phyloP scores from a whole-genome alignment of 495 filamentous ascomycete genomes.

The Xylaria grammica region DNA sequence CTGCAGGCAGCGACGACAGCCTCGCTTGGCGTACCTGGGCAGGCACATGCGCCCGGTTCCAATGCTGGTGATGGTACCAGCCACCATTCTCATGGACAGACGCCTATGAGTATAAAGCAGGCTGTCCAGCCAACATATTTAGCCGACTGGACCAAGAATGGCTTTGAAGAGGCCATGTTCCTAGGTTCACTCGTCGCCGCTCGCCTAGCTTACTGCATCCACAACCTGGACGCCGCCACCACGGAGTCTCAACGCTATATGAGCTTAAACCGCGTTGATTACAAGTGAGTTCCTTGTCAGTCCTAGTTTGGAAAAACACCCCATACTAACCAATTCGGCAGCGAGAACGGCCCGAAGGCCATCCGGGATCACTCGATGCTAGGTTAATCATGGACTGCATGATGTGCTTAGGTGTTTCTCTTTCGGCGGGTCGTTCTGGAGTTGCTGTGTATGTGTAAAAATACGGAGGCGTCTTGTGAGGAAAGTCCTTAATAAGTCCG shows the following conservation, averaged over 20 bases:
- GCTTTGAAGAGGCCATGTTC: slow-evolving; percentile 79
- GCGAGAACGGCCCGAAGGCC: slow-evolving; percentile 50
- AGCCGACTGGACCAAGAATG: slow-evolving; percentile 88
- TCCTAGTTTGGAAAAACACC: neutral
- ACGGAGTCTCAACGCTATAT: slow-evolving; percentile 47
- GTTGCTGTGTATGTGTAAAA: slow-evolving; percentile 9
- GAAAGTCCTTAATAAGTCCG: neutral
- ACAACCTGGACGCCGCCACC: slow-evolving; percentile 50
- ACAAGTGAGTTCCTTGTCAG: slow-evolving; percentile 46
- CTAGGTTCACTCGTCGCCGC: slow-evolving; percentile 80
- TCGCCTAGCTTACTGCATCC: slow-evolving; percentile 68
- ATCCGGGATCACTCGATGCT: slow-evolving; percentile 51
- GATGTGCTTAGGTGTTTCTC: neutral
- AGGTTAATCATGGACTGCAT: slow-evolving; percentile 16
- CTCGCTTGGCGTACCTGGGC: slow-evolving; percentile 56
- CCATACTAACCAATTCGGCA: slow-evolving; percentile 29
- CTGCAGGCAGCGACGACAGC: slow-evolving; percentile 89
- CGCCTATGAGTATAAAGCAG: slow-evolving; percentile 82
- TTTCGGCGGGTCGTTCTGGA: slow-evolving; percentile 10
- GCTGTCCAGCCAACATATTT: slow-evolving; percentile 85
- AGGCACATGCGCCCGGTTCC: slow-evolving; percentile 43
- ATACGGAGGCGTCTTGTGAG: slow-evolving; percentile 17
- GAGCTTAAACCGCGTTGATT: slow-evolving; percentile 53
- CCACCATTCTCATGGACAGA: slow-evolving; percentile 84
- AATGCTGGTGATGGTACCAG: slow-evolving; percentile 39